Percentiles rank a stretch among this genome's conserved stretches.
phyloP scores from a whole-genome alignment of 208 protist species.

The Lotmaria passim region DNA sequence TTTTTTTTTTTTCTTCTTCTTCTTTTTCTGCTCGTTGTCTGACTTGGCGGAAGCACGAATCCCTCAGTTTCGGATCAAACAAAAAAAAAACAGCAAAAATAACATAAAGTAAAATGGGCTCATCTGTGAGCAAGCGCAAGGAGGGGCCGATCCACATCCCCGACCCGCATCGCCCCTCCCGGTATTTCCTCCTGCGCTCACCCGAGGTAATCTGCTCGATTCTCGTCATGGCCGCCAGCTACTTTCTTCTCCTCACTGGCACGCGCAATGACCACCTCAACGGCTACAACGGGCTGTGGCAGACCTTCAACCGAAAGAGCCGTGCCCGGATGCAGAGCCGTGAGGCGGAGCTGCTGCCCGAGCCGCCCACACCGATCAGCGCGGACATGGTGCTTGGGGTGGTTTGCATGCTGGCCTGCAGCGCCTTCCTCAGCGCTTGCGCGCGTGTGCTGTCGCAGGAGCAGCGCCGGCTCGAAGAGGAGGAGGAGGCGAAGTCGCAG shows the following conservation, averaged over 20 bases:
- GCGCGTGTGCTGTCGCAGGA: conserved; percentile 32
- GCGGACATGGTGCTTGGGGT: conserved; percentile 52
- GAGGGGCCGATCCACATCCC: conserved; percentile 28
- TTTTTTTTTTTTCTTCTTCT: too few species aligned
- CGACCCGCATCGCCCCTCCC: conserved; percentile 21
- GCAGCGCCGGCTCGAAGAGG: conserved; percentile 27
- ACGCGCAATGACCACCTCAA: conserved; percentile 16
- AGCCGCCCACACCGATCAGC: conserved; percentile 41
- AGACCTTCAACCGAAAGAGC: conserved; percentile 26
- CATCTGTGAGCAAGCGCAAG: conserved; percentile 1
- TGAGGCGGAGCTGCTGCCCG: conserved; percentile 24
- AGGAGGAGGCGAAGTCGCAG: conserved; percentile 19
- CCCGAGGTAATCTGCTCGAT: conserved; percentile 19
- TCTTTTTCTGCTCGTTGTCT: neutral
- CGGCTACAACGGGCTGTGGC: conserved; percentile 24
- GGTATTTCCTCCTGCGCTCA: conserved; percentile 18
- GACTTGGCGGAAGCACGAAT: too few species aligned
- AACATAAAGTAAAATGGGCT: conserved; percentile 8
- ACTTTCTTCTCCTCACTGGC: conserved; percentile 9
- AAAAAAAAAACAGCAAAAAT: neutral
- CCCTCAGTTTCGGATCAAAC: too few species aligned
- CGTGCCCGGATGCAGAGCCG: conserved; percentile 33
- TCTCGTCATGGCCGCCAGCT: conserved; percentile 4
- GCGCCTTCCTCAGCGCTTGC: conserved; percentile 42
- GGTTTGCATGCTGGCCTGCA: conserved; percentile 39